These are phyloP conservation scores for Aspergillus novoparasiticus DNA, from an alignment of 2,329 filamentous ascomycete genomes.

Conservation along the genomic window DNA sequence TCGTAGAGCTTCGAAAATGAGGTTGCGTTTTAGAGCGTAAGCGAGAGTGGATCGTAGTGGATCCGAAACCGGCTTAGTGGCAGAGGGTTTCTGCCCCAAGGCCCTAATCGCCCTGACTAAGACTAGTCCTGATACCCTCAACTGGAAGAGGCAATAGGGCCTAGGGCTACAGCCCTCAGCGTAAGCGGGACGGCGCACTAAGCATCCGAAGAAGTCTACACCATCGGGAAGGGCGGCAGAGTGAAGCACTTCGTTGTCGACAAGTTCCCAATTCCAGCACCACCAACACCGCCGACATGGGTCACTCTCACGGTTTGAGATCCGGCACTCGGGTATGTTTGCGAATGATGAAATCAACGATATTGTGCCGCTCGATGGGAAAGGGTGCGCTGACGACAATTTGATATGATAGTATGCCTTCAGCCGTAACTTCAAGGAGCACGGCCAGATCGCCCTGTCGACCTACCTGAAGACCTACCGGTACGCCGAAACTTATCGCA, in stretches of 20 bases:
- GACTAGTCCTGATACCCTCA: background rate
- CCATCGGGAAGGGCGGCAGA: constrained; percentile 28
- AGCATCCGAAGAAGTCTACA: constrained; percentile 26
- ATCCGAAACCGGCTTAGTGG: constrained; percentile 22
- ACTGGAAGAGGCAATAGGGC: background rate
- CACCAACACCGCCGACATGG: constrained; percentile 68
- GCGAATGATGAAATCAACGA: constrained; percentile 7
- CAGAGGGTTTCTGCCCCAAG: constrained; percentile 17
- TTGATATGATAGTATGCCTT: constrained; percentile 74
- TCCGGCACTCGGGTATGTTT: constrained; percentile 78
- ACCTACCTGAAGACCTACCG: constrained; percentile 96
- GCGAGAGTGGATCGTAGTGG: constrained; percentile 20
- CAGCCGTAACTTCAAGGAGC: constrained; percentile 90
- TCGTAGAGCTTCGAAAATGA: constrained; percentile 24
- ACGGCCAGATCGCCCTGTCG: constrained; percentile 88
- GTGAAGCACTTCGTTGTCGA: constrained; percentile 38
- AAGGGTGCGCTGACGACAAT: constrained; percentile 33
- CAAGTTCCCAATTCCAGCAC: constrained; percentile 42
- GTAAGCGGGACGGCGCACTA: constrained; percentile 28
- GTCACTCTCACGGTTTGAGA: constrained; percentile 85
- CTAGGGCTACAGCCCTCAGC: constrained; percentile 18
- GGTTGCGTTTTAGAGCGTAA: constrained; percentile 24
- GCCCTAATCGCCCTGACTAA: background rate
- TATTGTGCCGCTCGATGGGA: constrained; percentile 13
- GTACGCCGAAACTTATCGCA: constrained; percentile 50